These are phyloP conservation scores for Eucalyptus polybractea DNA, from an alignment of 345 rosid genomes.

Conservation along the genomic window DNA sequence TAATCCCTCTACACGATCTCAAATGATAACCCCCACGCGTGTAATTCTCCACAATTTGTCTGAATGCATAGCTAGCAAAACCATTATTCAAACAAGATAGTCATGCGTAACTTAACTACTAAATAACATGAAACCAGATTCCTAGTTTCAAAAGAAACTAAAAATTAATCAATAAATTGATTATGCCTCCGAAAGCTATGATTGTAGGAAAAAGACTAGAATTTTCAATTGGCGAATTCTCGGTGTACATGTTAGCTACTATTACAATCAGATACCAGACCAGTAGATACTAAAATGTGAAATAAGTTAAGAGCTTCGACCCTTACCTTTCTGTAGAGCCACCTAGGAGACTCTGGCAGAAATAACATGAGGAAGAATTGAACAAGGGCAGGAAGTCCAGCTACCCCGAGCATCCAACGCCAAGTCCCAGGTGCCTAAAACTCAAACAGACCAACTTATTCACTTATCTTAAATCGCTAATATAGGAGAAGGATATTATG, in stretches of 20 bases:
- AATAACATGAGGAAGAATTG: no score
- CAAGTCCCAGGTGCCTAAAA: no score
- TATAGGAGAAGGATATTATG: no score
- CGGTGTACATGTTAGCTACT: not conserved
- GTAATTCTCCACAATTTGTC: not conserved
- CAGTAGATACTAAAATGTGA: no score
- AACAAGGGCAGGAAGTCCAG: no score
- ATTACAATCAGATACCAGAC: not conserved
- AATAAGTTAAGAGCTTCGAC: no score
- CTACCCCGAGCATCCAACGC: no score
- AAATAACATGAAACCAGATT: not conserved
- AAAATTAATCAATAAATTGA: not conserved
- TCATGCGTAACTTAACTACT: not conserved
- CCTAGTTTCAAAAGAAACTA: not conserved
- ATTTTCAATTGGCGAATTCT: not conserved
- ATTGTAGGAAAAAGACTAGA: not conserved
- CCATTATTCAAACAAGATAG: not conserved
- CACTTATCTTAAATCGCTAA: no score
- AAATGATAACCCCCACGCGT: not conserved
- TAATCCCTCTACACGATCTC: not conserved
- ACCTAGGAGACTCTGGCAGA: no score
- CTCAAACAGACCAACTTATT: no score
- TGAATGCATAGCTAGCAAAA: not conserved
- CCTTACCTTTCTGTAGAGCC: no score
- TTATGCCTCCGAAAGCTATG: not conserved